Evolutionary conservation across 192 early-diverging fungal species (phyloP).

Genomic region (Chytriomyces hyalinus): DNA sequence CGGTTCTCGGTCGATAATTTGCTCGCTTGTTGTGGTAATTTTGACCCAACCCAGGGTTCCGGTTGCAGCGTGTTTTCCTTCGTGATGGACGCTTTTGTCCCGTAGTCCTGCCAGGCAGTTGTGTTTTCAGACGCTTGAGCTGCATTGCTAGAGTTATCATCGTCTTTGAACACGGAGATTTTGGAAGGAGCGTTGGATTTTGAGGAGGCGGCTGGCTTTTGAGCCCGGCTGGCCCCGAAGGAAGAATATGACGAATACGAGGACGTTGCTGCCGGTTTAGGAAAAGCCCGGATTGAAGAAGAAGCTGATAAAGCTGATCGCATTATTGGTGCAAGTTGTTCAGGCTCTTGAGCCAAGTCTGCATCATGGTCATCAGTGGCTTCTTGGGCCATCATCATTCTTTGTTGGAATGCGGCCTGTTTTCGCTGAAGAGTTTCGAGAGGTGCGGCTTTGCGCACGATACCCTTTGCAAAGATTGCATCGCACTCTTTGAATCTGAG

Average conservation of each 20-base stretch:
- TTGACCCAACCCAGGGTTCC: constrained; percentile 65
- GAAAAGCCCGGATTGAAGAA: not conserved
- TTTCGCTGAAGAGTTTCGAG: constrained; percentile 63
- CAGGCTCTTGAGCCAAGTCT: not conserved
- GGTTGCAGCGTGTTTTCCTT: constrained; percentile 76
- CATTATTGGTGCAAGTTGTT: not conserved
- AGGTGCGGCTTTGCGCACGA: constrained; percentile 73
- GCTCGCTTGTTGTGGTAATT: constrained; percentile 50
- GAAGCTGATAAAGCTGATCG: not conserved
- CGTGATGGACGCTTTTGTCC: constrained; percentile 59
- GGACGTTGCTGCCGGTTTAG: not conserved
- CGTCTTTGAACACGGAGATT: constrained; percentile 28
- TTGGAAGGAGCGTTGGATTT: constrained; percentile 21
- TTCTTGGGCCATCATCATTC: constrained; percentile 40
- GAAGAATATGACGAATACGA: constrained; percentile 9
- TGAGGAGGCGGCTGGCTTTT: not conserved
- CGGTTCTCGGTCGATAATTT: too few relatives aligned
- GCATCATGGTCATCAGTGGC: not conserved
- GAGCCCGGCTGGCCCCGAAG: not conserved
- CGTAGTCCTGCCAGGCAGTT: constrained; percentile 63
- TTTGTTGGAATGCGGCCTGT: constrained; percentile 64
- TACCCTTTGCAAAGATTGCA: constrained; percentile 69
- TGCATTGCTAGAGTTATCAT: not conserved
- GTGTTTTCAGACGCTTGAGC: not conserved
- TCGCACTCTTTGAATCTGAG: constrained; percentile 63